These are phyloP conservation scores for Zygotorulaspora danielsina DNA, from an alignment of 805 yeast genomes.

Conservation along the genomic window DNA sequence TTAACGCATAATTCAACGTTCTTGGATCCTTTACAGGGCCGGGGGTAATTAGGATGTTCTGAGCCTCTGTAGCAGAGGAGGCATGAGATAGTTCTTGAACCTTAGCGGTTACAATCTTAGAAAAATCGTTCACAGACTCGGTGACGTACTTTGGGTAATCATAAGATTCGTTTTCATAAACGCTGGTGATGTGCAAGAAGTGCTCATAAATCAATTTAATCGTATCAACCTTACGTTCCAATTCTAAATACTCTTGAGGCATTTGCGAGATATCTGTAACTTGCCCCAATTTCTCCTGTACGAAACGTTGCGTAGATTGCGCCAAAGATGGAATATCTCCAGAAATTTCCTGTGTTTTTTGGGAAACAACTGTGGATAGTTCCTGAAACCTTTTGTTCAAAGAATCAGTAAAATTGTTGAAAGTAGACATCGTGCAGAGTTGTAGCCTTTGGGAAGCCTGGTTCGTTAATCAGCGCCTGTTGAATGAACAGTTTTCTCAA, in stretches of 20 bases:
- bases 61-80: conserved; percentile 76
- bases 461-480: too few relatives aligned
- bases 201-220: conserved; percentile 63
- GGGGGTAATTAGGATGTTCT: conserved; percentile 56
- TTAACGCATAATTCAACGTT: conserved; percentile 76
- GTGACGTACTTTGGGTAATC: conserved; percentile 74
- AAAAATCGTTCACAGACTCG: conserved; percentile 71
- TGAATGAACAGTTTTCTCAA: too few relatives aligned
- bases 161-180: conserved; percentile 71
- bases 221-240: conserved; percentile 70
- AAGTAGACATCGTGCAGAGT: conserved; percentile 23
- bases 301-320: conserved; percentile 71
- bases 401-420: conserved; percentile 29
- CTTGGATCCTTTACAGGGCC: conserved; percentile 52
- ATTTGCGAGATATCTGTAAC: conserved; percentile 80
- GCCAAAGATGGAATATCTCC: conserved; percentile 67
- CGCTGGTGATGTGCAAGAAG: conserved; percentile 47
- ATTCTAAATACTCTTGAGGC: conserved; percentile 73
- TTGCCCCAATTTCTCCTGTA: conserved; percentile 75
- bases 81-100: conserved; percentile 68
- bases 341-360: conserved; percentile 41
- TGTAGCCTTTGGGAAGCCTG: too few relatives aligned
- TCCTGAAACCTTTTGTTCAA: conserved; percentile 33
- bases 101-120: conserved; percentile 59
- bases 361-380: conserved; percentile 30